Evolutionary conservation across 257 asterid species (phyloP), one percentile per base, ranked within the genome.

Genomic region (Sherardia arvensis): DNA sequence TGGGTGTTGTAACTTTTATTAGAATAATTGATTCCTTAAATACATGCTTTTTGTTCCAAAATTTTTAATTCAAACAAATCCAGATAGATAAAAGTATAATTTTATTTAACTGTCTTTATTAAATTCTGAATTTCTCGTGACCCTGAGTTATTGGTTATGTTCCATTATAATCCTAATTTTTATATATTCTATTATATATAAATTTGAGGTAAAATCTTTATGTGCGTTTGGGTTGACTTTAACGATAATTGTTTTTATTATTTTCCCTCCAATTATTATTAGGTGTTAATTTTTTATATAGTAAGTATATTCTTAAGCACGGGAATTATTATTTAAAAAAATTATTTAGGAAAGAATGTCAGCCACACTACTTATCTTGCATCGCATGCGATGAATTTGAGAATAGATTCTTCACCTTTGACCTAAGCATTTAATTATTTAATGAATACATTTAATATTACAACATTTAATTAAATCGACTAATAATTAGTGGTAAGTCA

Each of bases 351-450:
- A 33, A 33, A 33, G 18, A 38, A 38, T 38, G 47, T 38, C 47
- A 38, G 12, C 18, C 14, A 38, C 47, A 10, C 14, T 36, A 36
- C 9, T 36, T 11, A 36, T 3, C 14, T 36, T 9, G 14, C 14
- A 38, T 64, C 14, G 68, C 33, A 30, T 64, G 61, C 68, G 25
- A 20, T 64, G 68, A 64, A 64, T 36, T 64, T 29, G 68, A 48
- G 23, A 22, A 20, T 10, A 18, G 40, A 54, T 43, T 53, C 15
- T 3, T 1, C 15, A 23, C 14, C 60, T 8, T 8, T 23, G 26
- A 23, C 49, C 23, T 53, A n/a, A 29, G 7, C n/a, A 6, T 5
- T 10, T 29, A 3, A 17, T 28, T 1, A 18, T 45, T 26, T 29
- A 29, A 3, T 64, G 23, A 56, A 21, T 20, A 14, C 4, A 64